Evolutionary conservation across 176 grass and related monocot genomes (phyloP).

Genomic region (Oryza longistaminata): DNA sequence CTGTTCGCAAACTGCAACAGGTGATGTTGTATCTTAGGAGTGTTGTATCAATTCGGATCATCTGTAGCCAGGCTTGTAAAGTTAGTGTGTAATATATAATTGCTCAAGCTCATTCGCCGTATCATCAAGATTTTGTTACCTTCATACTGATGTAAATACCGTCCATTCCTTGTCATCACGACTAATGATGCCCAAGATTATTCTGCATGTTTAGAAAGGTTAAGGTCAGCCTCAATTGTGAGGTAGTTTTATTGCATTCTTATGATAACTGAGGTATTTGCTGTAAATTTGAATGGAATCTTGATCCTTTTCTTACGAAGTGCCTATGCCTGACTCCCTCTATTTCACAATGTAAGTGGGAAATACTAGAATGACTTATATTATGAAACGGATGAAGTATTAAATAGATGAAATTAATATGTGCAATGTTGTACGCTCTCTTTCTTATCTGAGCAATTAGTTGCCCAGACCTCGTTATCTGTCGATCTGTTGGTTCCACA

Average conservation of each 20-base stretch:
- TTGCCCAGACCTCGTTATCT: not conserved
- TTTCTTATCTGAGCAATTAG: too few relatives aligned
- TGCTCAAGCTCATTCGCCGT: constrained; percentile 10
- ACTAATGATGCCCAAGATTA: not conserved
- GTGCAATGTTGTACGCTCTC: too few relatives aligned
- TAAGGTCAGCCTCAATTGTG: not conserved
- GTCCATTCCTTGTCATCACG: not conserved
- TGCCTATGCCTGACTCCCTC: not conserved
- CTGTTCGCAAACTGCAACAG: constrained; percentile 7
- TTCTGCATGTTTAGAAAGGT: not conserved
- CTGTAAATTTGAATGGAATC: not conserved
- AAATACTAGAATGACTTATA: too few relatives aligned
- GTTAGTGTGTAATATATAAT: constrained; percentile 46
- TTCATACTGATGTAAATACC: constrained; percentile 14
- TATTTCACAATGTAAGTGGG: too few relatives aligned
- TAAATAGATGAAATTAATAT: too few relatives aligned
- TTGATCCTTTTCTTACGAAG: not conserved
- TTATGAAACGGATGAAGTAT: too few relatives aligned
- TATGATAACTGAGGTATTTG: not conserved
- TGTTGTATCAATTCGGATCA: not conserved
- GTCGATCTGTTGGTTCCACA: not conserved
- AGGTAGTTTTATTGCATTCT: not conserved
- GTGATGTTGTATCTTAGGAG: constrained; percentile 31
- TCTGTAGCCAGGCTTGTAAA: constrained; percentile 41
- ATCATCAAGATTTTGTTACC: not conserved